These are phyloP conservation scores for Cadophora luteo-olivacea DNA, from an alignment of 2,329 filamentous ascomycete species.

Conservation along the genomic window DNA sequence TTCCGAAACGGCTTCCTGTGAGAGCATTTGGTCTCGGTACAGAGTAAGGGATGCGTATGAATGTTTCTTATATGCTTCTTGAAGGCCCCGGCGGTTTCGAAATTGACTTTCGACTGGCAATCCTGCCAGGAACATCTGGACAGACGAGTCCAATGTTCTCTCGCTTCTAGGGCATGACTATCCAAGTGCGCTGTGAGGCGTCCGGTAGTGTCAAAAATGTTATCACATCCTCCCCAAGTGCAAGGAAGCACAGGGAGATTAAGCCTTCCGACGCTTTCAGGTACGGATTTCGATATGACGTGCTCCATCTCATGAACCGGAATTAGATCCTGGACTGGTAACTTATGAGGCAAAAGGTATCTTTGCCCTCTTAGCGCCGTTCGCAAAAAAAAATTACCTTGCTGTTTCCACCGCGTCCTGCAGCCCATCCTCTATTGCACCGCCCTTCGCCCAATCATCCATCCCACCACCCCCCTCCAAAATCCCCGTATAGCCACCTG, in stretches of 20 bases:
- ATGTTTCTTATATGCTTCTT: neutral
- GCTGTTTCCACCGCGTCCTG: neutral
- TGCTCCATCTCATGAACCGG: too few relatives aligned
- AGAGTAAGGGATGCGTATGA: neutral
- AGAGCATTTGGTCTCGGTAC: neutral
- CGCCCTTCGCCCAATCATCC: neutral
- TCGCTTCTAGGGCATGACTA: neutral
- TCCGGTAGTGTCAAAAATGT: neutral
- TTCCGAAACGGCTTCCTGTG: neutral
- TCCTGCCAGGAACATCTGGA: neutral
- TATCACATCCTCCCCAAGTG: neutral
- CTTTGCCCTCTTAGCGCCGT: neutral
- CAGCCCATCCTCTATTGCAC: neutral
- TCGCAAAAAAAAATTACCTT: neutral
- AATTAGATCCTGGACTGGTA: too few relatives aligned
- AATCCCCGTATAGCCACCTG: neutral
- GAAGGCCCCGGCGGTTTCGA: neutral
- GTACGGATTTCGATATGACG: too few relatives aligned
- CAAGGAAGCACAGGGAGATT: neutral
- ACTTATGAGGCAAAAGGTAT: neutral
- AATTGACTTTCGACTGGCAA: neutral
- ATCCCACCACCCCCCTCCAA: neutral
- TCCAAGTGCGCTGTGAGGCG: neutral
- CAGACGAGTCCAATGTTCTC: neutral
- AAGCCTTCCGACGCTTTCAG: too few relatives aligned